Percentiles rank a stretch among this genome's conserved stretches.
phyloP scores from a whole-genome alignment of 2,329 filamentous ascomycete species.

The Aotearoamyces nothofagi region DNA sequence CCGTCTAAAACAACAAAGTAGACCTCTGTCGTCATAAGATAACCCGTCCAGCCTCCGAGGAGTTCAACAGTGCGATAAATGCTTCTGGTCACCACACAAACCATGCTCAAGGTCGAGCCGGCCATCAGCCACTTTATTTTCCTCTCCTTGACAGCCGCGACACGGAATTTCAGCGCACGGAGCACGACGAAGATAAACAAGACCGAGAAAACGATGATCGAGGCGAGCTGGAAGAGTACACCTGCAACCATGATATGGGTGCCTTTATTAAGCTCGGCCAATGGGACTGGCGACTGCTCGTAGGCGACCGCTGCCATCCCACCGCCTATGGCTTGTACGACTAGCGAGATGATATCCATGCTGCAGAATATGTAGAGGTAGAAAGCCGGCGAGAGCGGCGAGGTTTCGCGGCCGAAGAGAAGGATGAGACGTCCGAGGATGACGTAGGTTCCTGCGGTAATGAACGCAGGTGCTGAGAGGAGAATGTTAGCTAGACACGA shows the following conservation, averaged over 20 bases:
- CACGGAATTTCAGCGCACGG: constrained; percentile 6
- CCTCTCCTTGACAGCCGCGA: too few relatives aligned
- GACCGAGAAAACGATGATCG: constrained; percentile 22
- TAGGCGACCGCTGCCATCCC: constrained; percentile 33
- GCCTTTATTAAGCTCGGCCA: constrained; percentile 24
- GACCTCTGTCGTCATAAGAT: constrained; percentile 25
- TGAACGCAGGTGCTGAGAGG: constrained; percentile 39
- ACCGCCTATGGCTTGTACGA: constrained; percentile 41
- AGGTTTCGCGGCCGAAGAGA: constrained; percentile 31
- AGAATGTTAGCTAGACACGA: too few relatives aligned
- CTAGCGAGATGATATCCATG: constrained; percentile 42
- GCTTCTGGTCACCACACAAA: constrained; percentile 26
- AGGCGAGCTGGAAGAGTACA: constrained; percentile 38
- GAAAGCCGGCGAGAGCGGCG: constrained; percentile 25
- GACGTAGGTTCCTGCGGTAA: constrained; percentile 40
- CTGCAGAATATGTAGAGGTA: constrained; percentile 44
- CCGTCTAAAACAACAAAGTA: constrained; percentile 27
- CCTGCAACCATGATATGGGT: constrained; percentile 42
- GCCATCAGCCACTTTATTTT: constrained; percentile 17
- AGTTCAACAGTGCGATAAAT: constrained; percentile 32
- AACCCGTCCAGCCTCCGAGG: constrained; percentile 24
- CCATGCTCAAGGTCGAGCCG: constrained; percentile 22
- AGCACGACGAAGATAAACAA: constrained; percentile 12
- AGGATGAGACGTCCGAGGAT: constrained; percentile 39
- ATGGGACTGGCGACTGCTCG: constrained; percentile 14